These are phyloP conservation scores for Tolypocladium guangdongense DNA, from an alignment of 2,329 filamentous ascomycete species.

Conservation along the genomic window DNA sequence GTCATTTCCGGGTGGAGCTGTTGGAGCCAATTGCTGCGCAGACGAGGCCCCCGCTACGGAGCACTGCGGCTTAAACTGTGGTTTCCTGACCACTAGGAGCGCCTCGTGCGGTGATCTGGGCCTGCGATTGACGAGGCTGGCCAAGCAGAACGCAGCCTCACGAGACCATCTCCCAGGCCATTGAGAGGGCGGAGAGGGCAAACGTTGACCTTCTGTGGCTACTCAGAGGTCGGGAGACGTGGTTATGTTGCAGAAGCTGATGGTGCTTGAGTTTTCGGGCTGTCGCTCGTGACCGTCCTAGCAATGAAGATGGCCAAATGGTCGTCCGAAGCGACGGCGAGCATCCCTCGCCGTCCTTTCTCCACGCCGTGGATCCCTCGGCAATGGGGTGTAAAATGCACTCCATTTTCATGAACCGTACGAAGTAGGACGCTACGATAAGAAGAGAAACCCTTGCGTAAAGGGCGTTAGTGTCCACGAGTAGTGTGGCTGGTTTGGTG, in stretches of 20 bases:
- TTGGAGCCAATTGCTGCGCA: not conserved
- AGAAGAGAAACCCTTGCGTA: no score
- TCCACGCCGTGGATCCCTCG: no score
- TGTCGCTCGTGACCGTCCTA: no score
- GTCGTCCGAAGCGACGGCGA: not conserved
- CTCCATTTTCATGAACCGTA: no score
- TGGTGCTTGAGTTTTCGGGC: not conserved
- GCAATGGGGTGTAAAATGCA: no score
- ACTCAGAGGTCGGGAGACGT: not conserved
- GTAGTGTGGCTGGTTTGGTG: no score
- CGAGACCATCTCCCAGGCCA: not conserved
- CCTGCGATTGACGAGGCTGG: not conserved
- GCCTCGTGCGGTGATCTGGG: not conserved
- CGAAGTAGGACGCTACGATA: no score
- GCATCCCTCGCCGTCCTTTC: no score
- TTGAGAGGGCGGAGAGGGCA: not conserved
- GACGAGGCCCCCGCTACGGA: no score
- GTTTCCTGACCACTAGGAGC: not conserved
- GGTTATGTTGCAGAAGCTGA: not conserved
- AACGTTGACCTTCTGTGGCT: not conserved
- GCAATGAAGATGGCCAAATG: not conserved
- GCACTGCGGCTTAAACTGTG: not conserved
- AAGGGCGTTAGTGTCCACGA: no score
- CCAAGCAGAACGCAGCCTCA: not conserved
- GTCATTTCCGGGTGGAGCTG: not conserved